These are phyloP conservation scores for Boletus albobrunnescens DNA, from an alignment of 1,284 basidiomycete species.

Conservation along the genomic window DNA sequence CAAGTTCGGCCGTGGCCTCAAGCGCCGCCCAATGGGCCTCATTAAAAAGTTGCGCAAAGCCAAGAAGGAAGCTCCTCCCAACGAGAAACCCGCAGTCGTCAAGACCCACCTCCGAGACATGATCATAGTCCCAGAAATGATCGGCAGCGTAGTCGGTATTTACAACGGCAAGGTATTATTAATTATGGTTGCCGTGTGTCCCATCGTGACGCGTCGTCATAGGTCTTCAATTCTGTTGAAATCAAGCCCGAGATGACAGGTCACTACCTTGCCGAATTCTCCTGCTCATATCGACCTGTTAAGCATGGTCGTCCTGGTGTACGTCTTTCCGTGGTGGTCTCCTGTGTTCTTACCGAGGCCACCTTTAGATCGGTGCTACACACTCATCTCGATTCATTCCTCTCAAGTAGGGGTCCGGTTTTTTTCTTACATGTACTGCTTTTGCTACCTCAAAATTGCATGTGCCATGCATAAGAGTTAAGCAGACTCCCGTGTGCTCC, in stretches of 20 bases:
- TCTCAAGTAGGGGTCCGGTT: slow-evolving; percentile 44
- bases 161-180: slow-evolving; percentile 90
- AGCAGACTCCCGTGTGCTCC: slow-evolving; percentile 3
- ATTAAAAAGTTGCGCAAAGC: slow-evolving; percentile 99
- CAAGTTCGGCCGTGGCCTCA: slow-evolving; percentile 98
- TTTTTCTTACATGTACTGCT: slow-evolving; percentile 16
- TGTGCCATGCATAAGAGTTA: slow-evolving; percentile 22
- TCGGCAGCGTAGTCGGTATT: slow-evolving; percentile 92
- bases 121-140: slow-evolving; percentile 99
- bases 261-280: slow-evolving; percentile 97
- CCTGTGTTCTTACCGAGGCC: slow-evolving; percentile 7
- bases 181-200: neutral
- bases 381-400: slow-evolving; percentile 63
- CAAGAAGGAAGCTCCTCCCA: slow-evolving; percentile 97
- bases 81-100: slow-evolving; percentile 97
- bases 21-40: slow-evolving; percentile 96
- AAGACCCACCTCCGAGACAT: slow-evolving; percentile 99
- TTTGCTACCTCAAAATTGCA: slow-evolving; percentile 26
- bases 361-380: slow-evolving; percentile 82
- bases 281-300: slow-evolving; percentile 95
- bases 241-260: slow-evolving; percentile 99
- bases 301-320: slow-evolving; percentile 99
- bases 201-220: slow-evolving; percentile 7
- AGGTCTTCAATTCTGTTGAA: slow-evolving; percentile 96
- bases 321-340: slow-evolving; percentile 27